Conservation (phyloP, 805 yeast species). For the Metschnikowia orientalis region DNA sequence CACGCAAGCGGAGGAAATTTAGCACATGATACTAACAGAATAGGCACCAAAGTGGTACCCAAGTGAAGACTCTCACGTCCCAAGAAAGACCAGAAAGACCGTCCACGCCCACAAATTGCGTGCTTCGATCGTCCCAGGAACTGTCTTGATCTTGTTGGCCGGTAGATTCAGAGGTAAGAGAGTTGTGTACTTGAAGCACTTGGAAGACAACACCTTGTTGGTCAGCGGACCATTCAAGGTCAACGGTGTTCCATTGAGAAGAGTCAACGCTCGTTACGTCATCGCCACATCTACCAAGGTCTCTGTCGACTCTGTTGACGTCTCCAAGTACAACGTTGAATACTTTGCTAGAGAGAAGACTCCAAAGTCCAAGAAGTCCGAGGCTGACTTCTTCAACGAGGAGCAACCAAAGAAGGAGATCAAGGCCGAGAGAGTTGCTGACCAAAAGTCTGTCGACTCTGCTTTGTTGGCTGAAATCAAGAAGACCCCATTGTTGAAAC, state of each 20-base stretch:
- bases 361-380: slow-evolving; percentile 78
- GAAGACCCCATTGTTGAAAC: slow-evolving; percentile 95
- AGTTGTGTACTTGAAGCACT: slow-evolving; percentile 94
- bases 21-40: slow-evolving; percentile 26
- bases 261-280: slow-evolving; percentile 98
- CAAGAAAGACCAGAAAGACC: slow-evolving; percentile 87
- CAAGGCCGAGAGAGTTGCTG: slow-evolving; percentile 90
- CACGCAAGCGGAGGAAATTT: too few species aligned
- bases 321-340: slow-evolving; percentile 85
- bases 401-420: slow-evolving; percentile 76
- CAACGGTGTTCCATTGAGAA: slow-evolving; percentile 99
- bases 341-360: slow-evolving; percentile 96
- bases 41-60: slow-evolving; percentile 91
- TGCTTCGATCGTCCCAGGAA: slow-evolving; percentile 95
- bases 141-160: slow-evolving; percentile 94
- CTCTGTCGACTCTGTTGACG: slow-evolving; percentile 72
- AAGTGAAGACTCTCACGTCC: slow-evolving; percentile 83
- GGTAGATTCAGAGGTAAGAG: slow-evolving; percentile 99
- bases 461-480: slow-evolving; percentile 89
- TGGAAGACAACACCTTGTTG: slow-evolving; percentile 96
- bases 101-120: slow-evolving; percentile 69
- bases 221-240: slow-evolving; percentile 99
- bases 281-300: slow-evolving; percentile 97
- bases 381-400: slow-evolving; percentile 85
- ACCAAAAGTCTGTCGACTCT: slow-evolving; percentile 94